Evolutionary conservation across 2,329 filamentous ascomycete genomes (phyloP).

Genomic region (Sporothrix inflata): DNA sequence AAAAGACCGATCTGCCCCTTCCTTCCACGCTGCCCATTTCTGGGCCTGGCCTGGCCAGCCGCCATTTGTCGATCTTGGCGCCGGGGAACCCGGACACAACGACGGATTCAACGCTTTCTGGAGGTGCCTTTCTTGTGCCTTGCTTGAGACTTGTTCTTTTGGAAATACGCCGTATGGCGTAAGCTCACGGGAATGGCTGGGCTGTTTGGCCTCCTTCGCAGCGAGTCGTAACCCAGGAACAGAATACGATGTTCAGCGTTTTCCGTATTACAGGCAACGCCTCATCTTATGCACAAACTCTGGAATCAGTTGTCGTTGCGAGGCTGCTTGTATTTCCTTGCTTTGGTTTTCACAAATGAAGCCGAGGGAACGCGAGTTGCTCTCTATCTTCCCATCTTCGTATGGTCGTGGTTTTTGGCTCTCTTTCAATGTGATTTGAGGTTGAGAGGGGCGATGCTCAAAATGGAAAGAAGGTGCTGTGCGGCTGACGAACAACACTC

Average conservation of each 20-base stretch:
- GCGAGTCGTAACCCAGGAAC: background rate
- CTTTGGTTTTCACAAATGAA: too few species aligned
- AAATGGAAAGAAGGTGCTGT: constrained; percentile 6
- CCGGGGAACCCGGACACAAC: constrained; percentile 2
- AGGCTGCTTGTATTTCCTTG: too few species aligned
- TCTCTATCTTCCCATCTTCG: background rate
- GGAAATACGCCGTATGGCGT: background rate
- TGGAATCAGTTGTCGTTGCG: too few species aligned
- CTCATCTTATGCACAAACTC: background rate
- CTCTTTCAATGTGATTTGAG: background rate
- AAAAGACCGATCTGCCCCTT: constrained; percentile 9
- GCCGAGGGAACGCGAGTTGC: too few species aligned
- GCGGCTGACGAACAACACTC: background rate
- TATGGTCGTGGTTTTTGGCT: background rate
- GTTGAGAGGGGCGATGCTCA: background rate
- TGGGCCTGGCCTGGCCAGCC: background rate
- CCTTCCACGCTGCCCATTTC: background rate
- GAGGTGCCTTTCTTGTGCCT: background rate
- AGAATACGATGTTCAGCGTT: background rate
- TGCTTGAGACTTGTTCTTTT: background rate
- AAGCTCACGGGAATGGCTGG: background rate
- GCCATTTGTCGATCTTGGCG: constrained; percentile 15
- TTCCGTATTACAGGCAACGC: too few species aligned
- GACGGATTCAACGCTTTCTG: background rate
- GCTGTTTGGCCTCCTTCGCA: background rate